phyloP scores from a whole-genome alignment of 495 filamentous ascomycete genomes.

The Penicillium canescens region DNA sequence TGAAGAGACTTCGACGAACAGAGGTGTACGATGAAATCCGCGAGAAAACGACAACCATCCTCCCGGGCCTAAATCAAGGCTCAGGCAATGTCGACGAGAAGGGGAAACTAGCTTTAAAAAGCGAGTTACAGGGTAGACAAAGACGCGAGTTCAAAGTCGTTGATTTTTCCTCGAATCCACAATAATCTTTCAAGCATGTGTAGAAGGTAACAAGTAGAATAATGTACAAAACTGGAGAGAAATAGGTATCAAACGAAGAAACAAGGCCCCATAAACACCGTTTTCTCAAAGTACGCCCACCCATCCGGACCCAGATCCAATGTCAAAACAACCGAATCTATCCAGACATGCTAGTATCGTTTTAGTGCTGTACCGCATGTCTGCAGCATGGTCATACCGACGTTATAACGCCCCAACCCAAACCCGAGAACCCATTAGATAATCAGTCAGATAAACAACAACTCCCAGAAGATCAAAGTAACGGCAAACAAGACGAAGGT shows the following conservation, averaged over 20 bases:
- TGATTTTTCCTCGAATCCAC: neutral
- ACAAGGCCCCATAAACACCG: constrained; percentile 2
- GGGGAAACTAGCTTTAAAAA: no score
- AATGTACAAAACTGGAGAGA: neutral
- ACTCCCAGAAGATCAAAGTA: neutral
- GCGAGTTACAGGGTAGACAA: neutral
- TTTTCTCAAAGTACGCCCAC: neutral
- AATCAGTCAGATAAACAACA: neutral
- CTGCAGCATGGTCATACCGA: neutral
- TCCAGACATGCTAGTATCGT: neutral
- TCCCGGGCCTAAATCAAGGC: no score
- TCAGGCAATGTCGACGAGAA: no score
- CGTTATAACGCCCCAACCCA: constrained; percentile 1
- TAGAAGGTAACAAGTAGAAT: neutral
- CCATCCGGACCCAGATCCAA: neutral
- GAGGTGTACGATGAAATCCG: no score
- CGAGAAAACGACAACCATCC: no score
- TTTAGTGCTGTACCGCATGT: neutral
- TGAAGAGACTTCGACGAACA: no score
- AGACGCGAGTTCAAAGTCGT: neutral
- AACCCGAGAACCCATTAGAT: constrained; percentile 8
- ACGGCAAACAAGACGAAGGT: constrained; percentile 13
- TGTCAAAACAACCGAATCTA: neutral
- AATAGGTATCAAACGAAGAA: neutral
- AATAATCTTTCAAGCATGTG: neutral